A percentile compares a stretch with the other conserved stretches of the same genome.
phyloP scores from a whole-genome alignment of 371 early-diverging fungal species.

The Chytridium lagenaria region DNA sequence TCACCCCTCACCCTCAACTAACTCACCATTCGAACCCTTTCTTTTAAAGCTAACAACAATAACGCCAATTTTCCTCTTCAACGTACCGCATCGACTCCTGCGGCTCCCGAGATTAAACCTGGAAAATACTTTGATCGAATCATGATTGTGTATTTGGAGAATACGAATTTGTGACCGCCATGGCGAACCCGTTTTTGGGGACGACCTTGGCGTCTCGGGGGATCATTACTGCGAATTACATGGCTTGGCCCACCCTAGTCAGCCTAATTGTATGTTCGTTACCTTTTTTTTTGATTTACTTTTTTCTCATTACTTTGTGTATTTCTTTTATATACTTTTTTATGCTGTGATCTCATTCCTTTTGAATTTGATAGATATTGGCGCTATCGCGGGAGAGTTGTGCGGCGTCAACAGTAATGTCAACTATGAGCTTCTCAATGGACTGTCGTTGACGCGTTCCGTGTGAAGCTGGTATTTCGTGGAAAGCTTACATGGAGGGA shows the following conservation, averaged over 20 bases:
- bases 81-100: neutral
- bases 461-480: slow-evolving; percentile 50
- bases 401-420: slow-evolving; percentile 37
- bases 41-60: neutral
- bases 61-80: neutral
- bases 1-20: neutral
- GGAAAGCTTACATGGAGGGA: slow-evolving; percentile 55
- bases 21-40: neutral
- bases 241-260: slow-evolving; percentile 61
- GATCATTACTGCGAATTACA: slow-evolving; percentile 53
- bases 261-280: slow-evolving; percentile 46
- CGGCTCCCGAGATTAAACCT: neutral
- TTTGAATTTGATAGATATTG: slow-evolving; percentile 43
- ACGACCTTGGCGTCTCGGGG: slow-evolving; percentile 40
- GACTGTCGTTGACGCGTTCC: slow-evolving; percentile 40
- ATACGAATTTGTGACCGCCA: neutral
- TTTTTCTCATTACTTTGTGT: no score
- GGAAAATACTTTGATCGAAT: neutral
- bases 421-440: slow-evolving; percentile 16
- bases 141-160: neutral
- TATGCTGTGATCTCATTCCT: neutral
- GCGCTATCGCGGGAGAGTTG: slow-evolving; percentile 44
- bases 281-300: slow-evolving; percentile 25
- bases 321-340: no score
- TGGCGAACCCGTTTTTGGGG: slow-evolving; percentile 46